These are phyloP conservation scores for Onygena corvina DNA, from an alignment of 2,329 filamentous ascomycete genomes.

Conservation along the genomic window DNA sequence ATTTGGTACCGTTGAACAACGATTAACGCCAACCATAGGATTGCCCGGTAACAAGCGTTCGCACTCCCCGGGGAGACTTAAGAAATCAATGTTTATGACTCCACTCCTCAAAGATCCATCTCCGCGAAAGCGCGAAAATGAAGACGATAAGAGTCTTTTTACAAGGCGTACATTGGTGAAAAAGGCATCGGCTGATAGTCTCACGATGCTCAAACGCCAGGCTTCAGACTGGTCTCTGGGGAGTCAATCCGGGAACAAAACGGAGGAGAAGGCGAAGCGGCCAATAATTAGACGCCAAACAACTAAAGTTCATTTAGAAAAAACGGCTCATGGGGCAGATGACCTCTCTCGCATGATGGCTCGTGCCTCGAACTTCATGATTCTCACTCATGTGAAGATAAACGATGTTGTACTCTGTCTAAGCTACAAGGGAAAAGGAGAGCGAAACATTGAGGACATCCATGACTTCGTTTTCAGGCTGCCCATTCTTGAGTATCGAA, in stretches of 20 bases:
- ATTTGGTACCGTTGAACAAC: conserved; percentile 64
- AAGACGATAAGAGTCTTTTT: conserved; percentile 13
- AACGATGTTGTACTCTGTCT: conserved; percentile 90
- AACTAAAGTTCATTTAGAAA: conserved; percentile 28
- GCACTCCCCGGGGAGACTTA: conserved; percentile 21
- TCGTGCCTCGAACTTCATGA: conserved; percentile 94
- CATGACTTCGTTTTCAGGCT: conserved; percentile 96
- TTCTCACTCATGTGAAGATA: conserved; percentile 86
- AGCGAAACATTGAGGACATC: conserved; percentile 90
- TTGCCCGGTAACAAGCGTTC: conserved; percentile 33
- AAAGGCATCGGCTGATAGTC: conserved; percentile 33
- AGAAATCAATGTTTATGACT: background rate
- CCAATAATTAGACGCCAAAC: conserved; percentile 35
- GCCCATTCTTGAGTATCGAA: conserved; percentile 86
- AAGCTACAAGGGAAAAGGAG: conserved; percentile 90
- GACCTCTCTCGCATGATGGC: conserved; percentile 95
- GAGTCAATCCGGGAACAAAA: conserved; percentile 21
- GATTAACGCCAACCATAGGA: conserved; percentile 69
- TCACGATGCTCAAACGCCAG: conserved; percentile 27
- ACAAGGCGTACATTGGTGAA: conserved; percentile 26
- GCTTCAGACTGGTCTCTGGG: conserved; percentile 29
- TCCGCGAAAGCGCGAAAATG: conserved; percentile 16
- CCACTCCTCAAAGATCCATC: conserved; percentile 12
- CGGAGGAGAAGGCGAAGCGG: conserved; percentile 39
- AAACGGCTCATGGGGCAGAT: conserved; percentile 59